A percentile compares a stretch with the other conserved stretches of the same genome.
Conservation (phyloP, 768 basidiomycete species). For the Termitomyces heimii region DNA sequence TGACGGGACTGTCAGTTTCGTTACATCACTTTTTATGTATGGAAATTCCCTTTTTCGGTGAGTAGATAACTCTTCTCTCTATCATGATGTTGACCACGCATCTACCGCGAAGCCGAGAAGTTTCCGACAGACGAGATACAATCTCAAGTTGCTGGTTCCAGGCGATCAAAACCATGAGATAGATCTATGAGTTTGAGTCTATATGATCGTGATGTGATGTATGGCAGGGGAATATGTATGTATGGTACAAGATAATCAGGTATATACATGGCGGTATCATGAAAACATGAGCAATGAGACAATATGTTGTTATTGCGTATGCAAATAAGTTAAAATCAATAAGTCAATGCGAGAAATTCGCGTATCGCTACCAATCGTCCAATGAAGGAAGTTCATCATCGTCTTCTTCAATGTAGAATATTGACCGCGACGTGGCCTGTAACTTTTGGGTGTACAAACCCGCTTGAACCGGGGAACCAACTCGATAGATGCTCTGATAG, state of each 20-base stretch:
- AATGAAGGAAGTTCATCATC: slow-evolving; percentile 35
- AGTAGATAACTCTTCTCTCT: not conserved
- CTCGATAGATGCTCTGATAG: not conserved
- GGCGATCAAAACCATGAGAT: not conserved
- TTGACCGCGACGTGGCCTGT: slow-evolving; percentile 14
- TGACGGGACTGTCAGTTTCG: not conserved
- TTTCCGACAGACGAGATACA: not conserved
- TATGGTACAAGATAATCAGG: not conserved
- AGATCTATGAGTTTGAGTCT: not conserved
- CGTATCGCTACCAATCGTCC: slow-evolving; percentile 32
- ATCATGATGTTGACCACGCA: not conserved
- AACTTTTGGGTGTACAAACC: slow-evolving; percentile 3
- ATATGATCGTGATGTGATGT: not conserved
- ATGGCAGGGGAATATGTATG: not conserved
- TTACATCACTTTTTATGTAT: not conserved
- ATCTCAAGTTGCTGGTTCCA: not conserved
- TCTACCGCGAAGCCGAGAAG: not conserved
- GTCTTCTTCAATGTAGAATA: slow-evolving; percentile 24
- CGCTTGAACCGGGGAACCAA: not conserved
- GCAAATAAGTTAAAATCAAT: slow-evolving; percentile 7
- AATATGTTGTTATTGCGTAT: too few species aligned
- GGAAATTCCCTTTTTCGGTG: not conserved
- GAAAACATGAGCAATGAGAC: not conserved
- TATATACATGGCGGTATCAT: not conserved
- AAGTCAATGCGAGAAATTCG: not conserved